Evolutionary conservation across 352 stramenopile genomes (phyloP), one percentile per base, ranked within the genome.

Genomic region (Phytophthora capsici): DNA sequence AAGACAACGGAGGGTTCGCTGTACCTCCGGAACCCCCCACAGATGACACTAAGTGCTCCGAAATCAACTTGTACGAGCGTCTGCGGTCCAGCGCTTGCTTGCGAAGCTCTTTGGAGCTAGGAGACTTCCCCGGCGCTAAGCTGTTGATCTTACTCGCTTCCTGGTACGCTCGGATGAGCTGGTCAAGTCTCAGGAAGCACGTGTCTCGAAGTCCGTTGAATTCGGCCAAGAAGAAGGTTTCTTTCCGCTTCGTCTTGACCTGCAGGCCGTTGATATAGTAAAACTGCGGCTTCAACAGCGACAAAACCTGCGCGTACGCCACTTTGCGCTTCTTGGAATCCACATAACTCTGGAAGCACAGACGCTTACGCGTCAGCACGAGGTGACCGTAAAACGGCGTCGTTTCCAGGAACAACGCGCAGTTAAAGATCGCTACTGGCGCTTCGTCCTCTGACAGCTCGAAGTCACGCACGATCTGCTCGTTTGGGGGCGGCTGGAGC

Each of bases 231-330:
- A 91, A 93, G 62, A 85, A 88, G 12, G 84, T 88, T 28, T 86
- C 73, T 41, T 84, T 82, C 30, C 66, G 56, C 34, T 83, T 82
- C 4, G 78, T 89, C 57, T 89, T 91, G 57, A 94, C 69, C 44
- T 94, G 83, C 22, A 94, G 57, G 0, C 82, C 85, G 49, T 91
- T 94, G 61, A 94, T 92, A 62, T 91, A 94, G 66, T 94, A 91
- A 44, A 94, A 92, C 66, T 90, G 78, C 9, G 85, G 85, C 62
- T 94, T 91, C 43, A 92, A 51, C n/a, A 94, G 69, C 51, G 79
- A 84, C 20, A 82, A 52, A 17, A 94, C 73, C 41, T 86, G 71
- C 0, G 73, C 73, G 40, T 87, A 94, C 57, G 79, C 52, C 13
- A 94, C 70, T 57, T 86, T 89, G 56, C 84, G 64, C n/a, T 63